phyloP scores from a whole-genome alignment of 805 yeast genomes.

The Myxozyma udenii region DNA sequence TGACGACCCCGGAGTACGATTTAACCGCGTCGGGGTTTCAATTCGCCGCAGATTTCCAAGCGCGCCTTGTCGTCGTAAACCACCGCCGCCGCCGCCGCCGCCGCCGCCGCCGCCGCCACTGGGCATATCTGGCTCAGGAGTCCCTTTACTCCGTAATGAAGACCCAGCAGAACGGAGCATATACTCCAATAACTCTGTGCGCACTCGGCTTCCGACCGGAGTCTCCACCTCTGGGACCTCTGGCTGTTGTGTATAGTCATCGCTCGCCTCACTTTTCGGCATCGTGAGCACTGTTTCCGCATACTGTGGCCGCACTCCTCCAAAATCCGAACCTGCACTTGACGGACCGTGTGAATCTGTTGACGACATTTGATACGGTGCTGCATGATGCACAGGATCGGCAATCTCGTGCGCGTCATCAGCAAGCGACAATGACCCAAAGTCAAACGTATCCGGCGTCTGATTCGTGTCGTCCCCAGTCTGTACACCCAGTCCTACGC shows the following conservation, averaged over 20 bases:
- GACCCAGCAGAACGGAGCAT: background rate
- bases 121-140: too few species aligned
- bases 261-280: too few species aligned
- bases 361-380: background rate
- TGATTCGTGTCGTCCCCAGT: too few species aligned
- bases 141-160: background rate
- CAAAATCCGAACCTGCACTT: background rate
- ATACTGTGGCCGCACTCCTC: background rate
- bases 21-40: background rate
- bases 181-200: background rate
- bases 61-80: slow-evolving; percentile 7
- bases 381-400: too few species aligned
- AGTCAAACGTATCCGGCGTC: too few species aligned
- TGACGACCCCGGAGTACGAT: background rate
- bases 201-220: too few species aligned
- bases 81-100: slow-evolving; percentile 3
- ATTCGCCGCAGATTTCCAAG: background rate
- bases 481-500: background rate
- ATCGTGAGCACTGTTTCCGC: too few species aligned
- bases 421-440: too few species aligned
- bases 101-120: too few species aligned
- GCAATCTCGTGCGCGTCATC: too few species aligned
- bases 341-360: background rate
- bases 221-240: too few species aligned
- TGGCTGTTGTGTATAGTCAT: too few species aligned